Conservation (phyloP, 2,329 filamentous ascomycete species). For the Hymenoscyphus occultus region DNA sequence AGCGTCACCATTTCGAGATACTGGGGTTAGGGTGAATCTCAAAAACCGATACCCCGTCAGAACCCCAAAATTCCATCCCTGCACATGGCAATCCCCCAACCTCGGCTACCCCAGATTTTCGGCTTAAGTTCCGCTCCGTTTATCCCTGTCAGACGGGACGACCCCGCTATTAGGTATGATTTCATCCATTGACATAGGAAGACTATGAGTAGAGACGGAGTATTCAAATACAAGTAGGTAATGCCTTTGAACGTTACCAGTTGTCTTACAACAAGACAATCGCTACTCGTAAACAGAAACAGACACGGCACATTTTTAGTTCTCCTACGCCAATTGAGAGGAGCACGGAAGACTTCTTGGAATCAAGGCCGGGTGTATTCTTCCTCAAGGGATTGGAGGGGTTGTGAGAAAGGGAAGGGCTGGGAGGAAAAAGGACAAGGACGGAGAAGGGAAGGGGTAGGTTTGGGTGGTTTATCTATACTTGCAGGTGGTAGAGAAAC, state of each 20-base stretch:
- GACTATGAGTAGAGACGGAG: too few relatives aligned
- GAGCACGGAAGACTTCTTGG: background rate
- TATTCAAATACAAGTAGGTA: background rate
- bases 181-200: background rate
- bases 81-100: too few relatives aligned
- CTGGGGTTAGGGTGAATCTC: too few relatives aligned
- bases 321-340: background rate
- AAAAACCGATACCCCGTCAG: too few relatives aligned
- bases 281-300: too few relatives aligned
- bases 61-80: too few relatives aligned
- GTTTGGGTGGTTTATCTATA: too few relatives aligned
- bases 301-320: background rate
- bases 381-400: background rate
- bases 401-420: background rate
- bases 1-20: too few relatives aligned
- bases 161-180: background rate
- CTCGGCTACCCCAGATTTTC: conserved; percentile 23
- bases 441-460: background rate
- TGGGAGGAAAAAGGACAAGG: background rate
- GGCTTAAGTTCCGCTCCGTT: conserved; percentile 9
- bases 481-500: too few relatives aligned
- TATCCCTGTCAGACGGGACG: conserved; percentile 6
- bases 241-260: conserved; percentile 3
- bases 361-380: background rate
- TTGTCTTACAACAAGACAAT: background rate